These are phyloP conservation scores for Beauveria caledonica DNA, from an alignment of 2,329 filamentous ascomycete genomes.

Conservation along the genomic window DNA sequence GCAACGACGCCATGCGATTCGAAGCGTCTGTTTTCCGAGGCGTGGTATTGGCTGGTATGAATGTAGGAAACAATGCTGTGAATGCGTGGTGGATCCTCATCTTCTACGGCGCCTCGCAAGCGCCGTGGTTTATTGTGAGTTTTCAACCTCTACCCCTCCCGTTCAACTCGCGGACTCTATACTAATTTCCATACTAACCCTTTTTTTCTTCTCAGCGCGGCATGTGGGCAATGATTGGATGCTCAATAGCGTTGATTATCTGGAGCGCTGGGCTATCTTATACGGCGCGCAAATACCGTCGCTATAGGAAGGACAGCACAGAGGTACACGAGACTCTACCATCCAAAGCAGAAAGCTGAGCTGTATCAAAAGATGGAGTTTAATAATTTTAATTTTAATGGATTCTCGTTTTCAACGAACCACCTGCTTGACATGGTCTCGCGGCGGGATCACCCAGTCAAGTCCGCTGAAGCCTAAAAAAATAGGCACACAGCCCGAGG, in stretches of 20 bases:
- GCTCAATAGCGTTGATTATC: slow-evolving; percentile 47
- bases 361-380: too few species aligned
- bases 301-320: not conserved
- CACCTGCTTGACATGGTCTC: too few species aligned
- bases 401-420: too few species aligned
- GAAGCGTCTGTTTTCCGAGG: slow-evolving; percentile 55
- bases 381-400: too few species aligned
- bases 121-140: slow-evolving; percentile 56
- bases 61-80: slow-evolving; percentile 56
- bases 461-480: not conserved
- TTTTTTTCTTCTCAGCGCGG: slow-evolving; percentile 36
- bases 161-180: not conserved
- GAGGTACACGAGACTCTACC: not conserved
- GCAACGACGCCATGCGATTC: slow-evolving; percentile 59
- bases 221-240: slow-evolving; percentile 68
- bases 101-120: slow-evolving; percentile 60
- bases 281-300: not conserved
- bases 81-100: slow-evolving; percentile 68
- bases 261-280: slow-evolving; percentile 51
- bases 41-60: slow-evolving; percentile 66
- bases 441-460: not conserved
- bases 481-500: not conserved
- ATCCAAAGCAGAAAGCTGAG: not conserved
- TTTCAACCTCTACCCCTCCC: too few species aligned
- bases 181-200: not conserved